A percentile compares a stretch with the other conserved stretches of the same genome.
Evolutionary conservation across 2,329 filamentous ascomycete species (phyloP).

Genomic region (Neurospora sp.): DNA sequence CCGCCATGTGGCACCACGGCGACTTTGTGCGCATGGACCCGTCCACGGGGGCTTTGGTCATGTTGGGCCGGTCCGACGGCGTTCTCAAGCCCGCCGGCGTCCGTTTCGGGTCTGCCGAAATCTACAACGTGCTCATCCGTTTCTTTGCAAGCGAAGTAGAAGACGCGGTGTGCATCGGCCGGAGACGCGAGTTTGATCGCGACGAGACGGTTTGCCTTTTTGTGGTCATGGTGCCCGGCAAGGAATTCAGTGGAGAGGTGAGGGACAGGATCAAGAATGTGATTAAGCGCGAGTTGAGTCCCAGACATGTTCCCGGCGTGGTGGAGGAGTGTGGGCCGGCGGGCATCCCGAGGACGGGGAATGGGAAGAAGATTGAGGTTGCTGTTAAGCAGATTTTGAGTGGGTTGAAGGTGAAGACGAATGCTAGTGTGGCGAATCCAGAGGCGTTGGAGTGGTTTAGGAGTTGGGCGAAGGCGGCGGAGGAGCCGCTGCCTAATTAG

Average conservation of each 20-base stretch:
- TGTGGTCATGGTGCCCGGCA: slow-evolving; percentile 59
- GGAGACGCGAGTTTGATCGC: slow-evolving; percentile 57
- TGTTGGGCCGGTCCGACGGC: slow-evolving; percentile 84
- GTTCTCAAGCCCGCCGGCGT: slow-evolving; percentile 89
- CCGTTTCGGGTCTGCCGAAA: slow-evolving; percentile 86
- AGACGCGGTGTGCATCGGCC: slow-evolving; percentile 81
- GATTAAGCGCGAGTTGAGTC: slow-evolving; percentile 71
- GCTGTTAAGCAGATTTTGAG: slow-evolving; percentile 94
- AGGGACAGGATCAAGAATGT: slow-evolving; percentile 53
- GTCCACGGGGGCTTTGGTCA: slow-evolving; percentile 66
- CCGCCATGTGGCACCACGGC: slow-evolving; percentile 79
- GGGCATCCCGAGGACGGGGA: slow-evolving; percentile 84
- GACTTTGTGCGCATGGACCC: slow-evolving; percentile 74
- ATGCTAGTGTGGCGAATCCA: slow-evolving; percentile 87
- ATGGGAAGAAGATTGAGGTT: slow-evolving; percentile 96
- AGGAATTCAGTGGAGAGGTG: slow-evolving; percentile 49
- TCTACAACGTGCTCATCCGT: slow-evolving; percentile 86
- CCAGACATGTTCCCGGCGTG: slow-evolving; percentile 78
- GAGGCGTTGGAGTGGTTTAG: slow-evolving; percentile 84
- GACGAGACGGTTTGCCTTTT: slow-evolving; percentile 89
- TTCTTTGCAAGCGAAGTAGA: slow-evolving; percentile 71
- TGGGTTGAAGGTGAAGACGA: slow-evolving; percentile 76
- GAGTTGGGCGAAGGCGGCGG: slow-evolving; percentile 50
- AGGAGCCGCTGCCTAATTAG: slow-evolving; percentile 2
- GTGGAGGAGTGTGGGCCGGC: slow-evolving; percentile 58